Percentiles rank a stretch among this genome's conserved stretches.
These are phyloP conservation scores for Colletotrichum sansevieriae DNA, from an alignment of 2,329 filamentous ascomycete species.

Conservation along the genomic window DNA sequence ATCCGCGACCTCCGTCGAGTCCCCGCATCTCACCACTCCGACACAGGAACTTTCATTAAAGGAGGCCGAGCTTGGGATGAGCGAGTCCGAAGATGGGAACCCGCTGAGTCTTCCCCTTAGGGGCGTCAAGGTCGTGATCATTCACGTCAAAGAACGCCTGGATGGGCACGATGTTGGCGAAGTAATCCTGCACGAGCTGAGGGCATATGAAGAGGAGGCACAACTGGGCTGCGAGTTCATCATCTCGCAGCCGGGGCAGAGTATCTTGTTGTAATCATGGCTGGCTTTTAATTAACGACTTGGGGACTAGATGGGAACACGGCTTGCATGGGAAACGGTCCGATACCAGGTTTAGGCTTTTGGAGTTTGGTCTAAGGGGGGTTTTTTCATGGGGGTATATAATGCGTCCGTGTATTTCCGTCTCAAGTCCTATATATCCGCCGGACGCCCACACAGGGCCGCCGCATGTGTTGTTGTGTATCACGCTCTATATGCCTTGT, in stretches of 20 bases:
- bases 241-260: slow-evolving; percentile 76
- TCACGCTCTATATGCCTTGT: not conserved
- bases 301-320: slow-evolving; percentile 2
- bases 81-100: slow-evolving; percentile 36
- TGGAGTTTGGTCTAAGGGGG: slow-evolving; percentile 20
- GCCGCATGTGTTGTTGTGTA: slow-evolving; percentile 11
- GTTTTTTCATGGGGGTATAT: slow-evolving; percentile 9
- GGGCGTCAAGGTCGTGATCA: slow-evolving; percentile 86
- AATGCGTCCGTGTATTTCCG: slow-evolving; percentile 10
- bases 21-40: slow-evolving; percentile 61
- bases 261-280: slow-evolving; percentile 60
- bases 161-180: slow-evolving; percentile 77
- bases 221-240: slow-evolving; percentile 85
- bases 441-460: slow-evolving; percentile 1
- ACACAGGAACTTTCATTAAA: slow-evolving; percentile 60
- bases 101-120: slow-evolving; percentile 65
- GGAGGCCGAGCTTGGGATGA: slow-evolving; percentile 49
- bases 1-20: slow-evolving; percentile 42
- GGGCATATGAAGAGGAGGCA: slow-evolving; percentile 72
- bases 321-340: slow-evolving; percentile 26
- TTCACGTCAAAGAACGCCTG: slow-evolving; percentile 92
- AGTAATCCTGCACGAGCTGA: slow-evolving; percentile 77
- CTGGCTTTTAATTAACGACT: not conserved
- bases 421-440: slow-evolving; percentile 31
- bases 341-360: slow-evolving; percentile 19